A percentile compares a stretch with the other conserved stretches of the same genome.
phyloP scores from a whole-genome alignment of 352 stramenopile species.

The Pythium rishiriense region DNA sequence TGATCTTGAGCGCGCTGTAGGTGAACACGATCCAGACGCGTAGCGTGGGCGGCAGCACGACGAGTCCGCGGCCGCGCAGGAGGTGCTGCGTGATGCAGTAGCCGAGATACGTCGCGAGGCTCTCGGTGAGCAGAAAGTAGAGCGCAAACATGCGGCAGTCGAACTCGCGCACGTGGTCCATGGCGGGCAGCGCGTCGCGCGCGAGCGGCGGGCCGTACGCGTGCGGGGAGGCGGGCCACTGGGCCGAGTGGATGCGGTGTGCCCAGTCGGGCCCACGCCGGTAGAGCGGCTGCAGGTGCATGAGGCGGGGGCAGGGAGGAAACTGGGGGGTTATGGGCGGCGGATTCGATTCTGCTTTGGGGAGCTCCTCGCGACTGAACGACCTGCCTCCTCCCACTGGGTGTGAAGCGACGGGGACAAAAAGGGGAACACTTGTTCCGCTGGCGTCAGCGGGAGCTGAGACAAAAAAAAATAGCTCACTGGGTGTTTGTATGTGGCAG shows the following conservation, averaged over 20 bases:
- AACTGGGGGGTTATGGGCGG: not conserved
- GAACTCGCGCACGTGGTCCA: constrained; percentile 44
- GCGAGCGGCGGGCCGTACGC: constrained; percentile 47
- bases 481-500: constrained; percentile 21
- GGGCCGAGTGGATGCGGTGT: constrained; percentile 35
- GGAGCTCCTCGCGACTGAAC: not conserved
- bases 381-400: not conserved
- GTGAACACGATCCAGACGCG: constrained; percentile 69
- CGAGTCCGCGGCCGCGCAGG: constrained; percentile 63
- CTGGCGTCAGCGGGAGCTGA: not conserved
- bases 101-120: constrained; percentile 72
- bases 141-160: constrained; percentile 74
- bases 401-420: not conserved
- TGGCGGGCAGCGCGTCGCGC: constrained; percentile 34
- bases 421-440: constrained; percentile 15
- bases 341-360: not conserved
- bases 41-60: constrained; percentile 57
- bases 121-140: constrained; percentile 80
- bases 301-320: not conserved
- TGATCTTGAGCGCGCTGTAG: constrained; percentile 80
- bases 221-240: constrained; percentile 32
- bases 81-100: constrained; percentile 83
- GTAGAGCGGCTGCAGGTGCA: constrained; percentile 50
- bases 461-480: constrained; percentile 27
- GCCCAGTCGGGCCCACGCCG: constrained; percentile 58